Percentiles rank a stretch among this genome's conserved stretches.
phyloP scores from a whole-genome alignment of 805 yeast species.

The Kockiozyma suomiensis region DNA sequence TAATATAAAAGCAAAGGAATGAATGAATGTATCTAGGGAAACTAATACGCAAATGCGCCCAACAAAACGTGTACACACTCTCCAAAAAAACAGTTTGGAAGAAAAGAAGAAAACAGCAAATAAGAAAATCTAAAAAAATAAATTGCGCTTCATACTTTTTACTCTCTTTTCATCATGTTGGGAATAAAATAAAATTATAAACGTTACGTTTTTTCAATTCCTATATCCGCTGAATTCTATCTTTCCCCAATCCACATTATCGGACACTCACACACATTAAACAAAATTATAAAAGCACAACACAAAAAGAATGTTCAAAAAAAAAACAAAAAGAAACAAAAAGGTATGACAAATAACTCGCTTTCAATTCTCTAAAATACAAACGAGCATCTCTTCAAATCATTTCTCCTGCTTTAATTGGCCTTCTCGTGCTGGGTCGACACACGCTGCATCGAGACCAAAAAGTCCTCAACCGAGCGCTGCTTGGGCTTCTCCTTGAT shows the following conservation, averaged over 20 bases:
- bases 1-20: too few species aligned
- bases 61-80: too few species aligned
- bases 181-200: too few species aligned
- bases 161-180: too few species aligned
- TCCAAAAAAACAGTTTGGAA: too few species aligned
- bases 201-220: not conserved
- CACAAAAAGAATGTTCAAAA: not conserved
- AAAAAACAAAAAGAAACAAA: not conserved
- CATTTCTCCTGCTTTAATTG: constrained; percentile 25
- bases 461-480: constrained; percentile 61
- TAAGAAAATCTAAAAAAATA: too few species aligned
- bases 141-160: too few species aligned
- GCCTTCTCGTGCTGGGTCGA: constrained; percentile 69
- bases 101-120: too few species aligned
- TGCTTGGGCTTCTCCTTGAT: constrained; percentile 47
- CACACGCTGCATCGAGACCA: constrained; percentile 65
- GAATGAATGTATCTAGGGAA: too few species aligned
- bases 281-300: not conserved
- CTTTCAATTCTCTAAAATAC: not conserved
- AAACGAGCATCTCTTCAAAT: not conserved
- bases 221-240: not conserved
- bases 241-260: not conserved
- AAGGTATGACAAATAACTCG: not conserved
- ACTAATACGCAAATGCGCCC: too few species aligned
- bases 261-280: constrained; percentile 1